phyloP scores from a whole-genome alignment of 2,329 filamentous ascomycete species.

The Penicillium sp. region DNA sequence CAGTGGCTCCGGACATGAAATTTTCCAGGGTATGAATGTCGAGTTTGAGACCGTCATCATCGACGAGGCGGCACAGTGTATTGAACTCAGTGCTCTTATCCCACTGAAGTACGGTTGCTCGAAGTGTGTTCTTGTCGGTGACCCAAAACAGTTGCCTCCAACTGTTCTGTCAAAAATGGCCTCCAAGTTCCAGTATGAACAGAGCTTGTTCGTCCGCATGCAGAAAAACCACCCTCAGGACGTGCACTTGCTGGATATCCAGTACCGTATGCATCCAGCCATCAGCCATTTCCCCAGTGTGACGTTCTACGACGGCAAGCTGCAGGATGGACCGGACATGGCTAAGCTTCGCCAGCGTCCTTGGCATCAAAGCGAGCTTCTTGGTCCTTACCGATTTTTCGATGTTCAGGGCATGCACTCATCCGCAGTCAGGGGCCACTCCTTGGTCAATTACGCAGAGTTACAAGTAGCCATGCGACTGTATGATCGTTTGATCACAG shows the following conservation, averaged over 20 bases:
- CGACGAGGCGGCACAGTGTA: conserved; percentile 96
- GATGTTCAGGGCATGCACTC: conserved; percentile 88
- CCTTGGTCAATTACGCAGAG: conserved; percentile 84
- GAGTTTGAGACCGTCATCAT: conserved; percentile 99
- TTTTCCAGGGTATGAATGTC: conserved; percentile 90
- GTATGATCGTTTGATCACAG: conserved; percentile 72
- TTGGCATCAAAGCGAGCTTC: conserved; percentile 79
- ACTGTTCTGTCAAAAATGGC: conserved; percentile 94
- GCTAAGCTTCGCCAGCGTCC: conserved; percentile 68
- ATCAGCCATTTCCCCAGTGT: conserved; percentile 88
- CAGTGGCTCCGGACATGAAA: conserved; percentile 93
- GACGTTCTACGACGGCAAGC: conserved; percentile 85
- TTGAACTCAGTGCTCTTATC: conserved; percentile 93
- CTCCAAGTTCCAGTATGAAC: conserved; percentile 89
- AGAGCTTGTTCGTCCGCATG: conserved; percentile 98
- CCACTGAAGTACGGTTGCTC: conserved; percentile 95
- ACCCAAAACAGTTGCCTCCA: conserved; percentile 94
- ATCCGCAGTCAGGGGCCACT: conserved; percentile 77
- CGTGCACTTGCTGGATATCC: conserved; percentile 91
- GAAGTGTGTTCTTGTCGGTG: conserved; percentile 95
- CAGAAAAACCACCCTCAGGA: conserved; percentile 84
- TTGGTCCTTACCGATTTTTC: conserved; percentile 95
- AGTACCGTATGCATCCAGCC: conserved; percentile 98
- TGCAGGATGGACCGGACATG: conserved; percentile 86
- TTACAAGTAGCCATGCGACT: conserved; percentile 81